Evolutionary conservation across 2,329 filamentous ascomycete genomes (phyloP).

Genomic region (Hyphodiscus sp.): DNA sequence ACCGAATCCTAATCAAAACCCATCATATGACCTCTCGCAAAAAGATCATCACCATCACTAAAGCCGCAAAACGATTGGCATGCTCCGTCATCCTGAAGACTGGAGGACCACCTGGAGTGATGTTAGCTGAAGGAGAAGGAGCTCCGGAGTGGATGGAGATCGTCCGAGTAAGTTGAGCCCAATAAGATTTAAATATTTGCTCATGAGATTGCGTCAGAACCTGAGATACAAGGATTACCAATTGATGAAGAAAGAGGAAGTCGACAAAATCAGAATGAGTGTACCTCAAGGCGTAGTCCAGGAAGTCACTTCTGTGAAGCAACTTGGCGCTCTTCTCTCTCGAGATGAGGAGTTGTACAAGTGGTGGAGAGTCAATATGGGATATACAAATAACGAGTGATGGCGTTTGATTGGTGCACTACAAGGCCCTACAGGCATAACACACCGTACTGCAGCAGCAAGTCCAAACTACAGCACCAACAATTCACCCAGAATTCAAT

Average conservation of each 20-base stretch:
- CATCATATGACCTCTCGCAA: slow-evolving; percentile 79
- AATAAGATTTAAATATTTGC: not conserved
- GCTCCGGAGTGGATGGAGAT: slow-evolving; percentile 23
- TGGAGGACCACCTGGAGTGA: slow-evolving; percentile 66
- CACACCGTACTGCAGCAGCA: not conserved
- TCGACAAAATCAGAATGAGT: slow-evolving; percentile 9
- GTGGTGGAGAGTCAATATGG: slow-evolving; percentile 27
- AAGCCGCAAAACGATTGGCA: slow-evolving; percentile 54
- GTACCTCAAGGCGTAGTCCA: slow-evolving; percentile 15
- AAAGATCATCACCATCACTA: slow-evolving; percentile 58
- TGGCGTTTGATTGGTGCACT: not conserved
- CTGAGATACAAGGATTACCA: slow-evolving; percentile 28
- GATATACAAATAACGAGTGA: slow-evolving; percentile 15
- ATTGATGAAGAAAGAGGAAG: slow-evolving; percentile 21
- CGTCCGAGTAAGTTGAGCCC: slow-evolving; percentile 19
- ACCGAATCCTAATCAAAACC: slow-evolving; percentile 60
- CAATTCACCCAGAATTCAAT: too few species aligned
- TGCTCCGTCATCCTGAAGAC: slow-evolving; percentile 59
- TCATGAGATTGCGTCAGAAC: slow-evolving; percentile 14
- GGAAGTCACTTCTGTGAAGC: slow-evolving; percentile 21
- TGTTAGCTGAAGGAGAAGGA: slow-evolving; percentile 57
- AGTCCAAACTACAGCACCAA: not conserved
- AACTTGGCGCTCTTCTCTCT: slow-evolving; percentile 18
- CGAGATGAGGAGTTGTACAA: slow-evolving; percentile 15
- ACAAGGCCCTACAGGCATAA: not conserved